These are phyloP conservation scores for Lactifluus echinatus DNA, from an alignment of 768 basidiomycete species.

Conservation along the genomic window DNA sequence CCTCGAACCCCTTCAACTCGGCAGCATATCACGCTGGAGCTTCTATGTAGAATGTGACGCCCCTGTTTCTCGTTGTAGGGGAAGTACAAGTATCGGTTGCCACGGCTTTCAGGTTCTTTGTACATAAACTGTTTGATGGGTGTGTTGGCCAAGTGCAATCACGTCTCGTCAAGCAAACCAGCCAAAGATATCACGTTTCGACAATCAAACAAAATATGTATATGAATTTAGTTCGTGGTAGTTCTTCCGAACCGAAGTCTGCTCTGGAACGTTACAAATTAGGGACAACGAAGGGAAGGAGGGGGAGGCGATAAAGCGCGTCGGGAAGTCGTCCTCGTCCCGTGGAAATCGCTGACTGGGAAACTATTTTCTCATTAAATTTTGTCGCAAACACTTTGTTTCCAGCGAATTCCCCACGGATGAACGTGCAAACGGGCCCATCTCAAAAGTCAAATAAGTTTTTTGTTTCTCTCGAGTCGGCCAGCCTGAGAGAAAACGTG, in stretches of 20 bases:
- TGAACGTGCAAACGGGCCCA: too few species aligned
- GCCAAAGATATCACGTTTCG: constrained; percentile 8
- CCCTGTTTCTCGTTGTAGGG: background rate
- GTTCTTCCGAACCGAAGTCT: constrained; percentile 2
- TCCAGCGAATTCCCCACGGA: too few species aligned
- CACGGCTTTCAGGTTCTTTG: background rate
- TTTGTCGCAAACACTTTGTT: background rate
- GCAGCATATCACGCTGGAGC: background rate
- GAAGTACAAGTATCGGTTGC: background rate
- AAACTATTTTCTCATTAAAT: background rate
- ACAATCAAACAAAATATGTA: background rate
- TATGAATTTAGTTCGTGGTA: background rate
- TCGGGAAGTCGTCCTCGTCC: background rate
- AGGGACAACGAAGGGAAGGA: background rate
- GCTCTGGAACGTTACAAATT: constrained; percentile 6
- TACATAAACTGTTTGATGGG: background rate
- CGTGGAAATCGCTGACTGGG: background rate
- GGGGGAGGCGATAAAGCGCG: constrained; percentile 2
- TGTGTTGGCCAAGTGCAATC: background rate
- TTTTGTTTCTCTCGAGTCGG: too few species aligned
- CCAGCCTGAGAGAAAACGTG: too few species aligned
- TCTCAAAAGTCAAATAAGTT: background rate
- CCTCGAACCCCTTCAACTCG: background rate
- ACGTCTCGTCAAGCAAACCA: background rate
- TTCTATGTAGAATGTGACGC: background rate